A percentile compares a stretch with the other conserved stretches of the same genome.
Conservation (phyloP, 768 basidiomycete species). For the Gelatoporia subvermispora region DNA sequence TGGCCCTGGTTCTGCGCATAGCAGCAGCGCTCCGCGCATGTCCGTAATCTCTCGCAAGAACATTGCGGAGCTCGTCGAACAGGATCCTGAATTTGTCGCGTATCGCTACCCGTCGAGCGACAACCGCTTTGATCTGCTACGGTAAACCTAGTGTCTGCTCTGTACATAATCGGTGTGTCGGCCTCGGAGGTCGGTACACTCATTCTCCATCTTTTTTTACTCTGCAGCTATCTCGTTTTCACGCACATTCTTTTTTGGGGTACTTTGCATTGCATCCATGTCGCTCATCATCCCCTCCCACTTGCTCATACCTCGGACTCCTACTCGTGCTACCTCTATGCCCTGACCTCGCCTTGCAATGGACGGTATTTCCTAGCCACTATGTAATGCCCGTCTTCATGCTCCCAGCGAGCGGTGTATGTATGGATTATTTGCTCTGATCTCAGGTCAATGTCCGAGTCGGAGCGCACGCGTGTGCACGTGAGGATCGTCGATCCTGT, state of each 20-base stretch:
- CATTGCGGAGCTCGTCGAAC: slow-evolving; percentile 77
- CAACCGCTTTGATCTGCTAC: slow-evolving; percentile 60
- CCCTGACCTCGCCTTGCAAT: neutral
- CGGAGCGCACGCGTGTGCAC: neutral
- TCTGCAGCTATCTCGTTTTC: slow-evolving; percentile 5
- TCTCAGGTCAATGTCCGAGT: neutral
- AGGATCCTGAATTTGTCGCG: slow-evolving; percentile 79
- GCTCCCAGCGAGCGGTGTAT: slow-evolving; percentile 14
- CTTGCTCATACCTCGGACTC: slow-evolving; percentile 4
- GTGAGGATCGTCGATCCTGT: too few species aligned
- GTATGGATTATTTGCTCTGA: slow-evolving; percentile 2
- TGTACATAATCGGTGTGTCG: neutral
- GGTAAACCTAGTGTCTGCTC: slow-evolving; percentile 21
- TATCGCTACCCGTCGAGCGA: slow-evolving; percentile 83
- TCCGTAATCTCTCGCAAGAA: slow-evolving; percentile 66
- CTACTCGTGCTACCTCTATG: neutral
- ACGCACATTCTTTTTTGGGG: neutral
- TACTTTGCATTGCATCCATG: neutral
- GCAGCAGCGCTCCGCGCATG: slow-evolving; percentile 44
- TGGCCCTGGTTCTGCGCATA: slow-evolving; percentile 47
- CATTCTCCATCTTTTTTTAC: neutral
- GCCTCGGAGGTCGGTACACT: neutral
- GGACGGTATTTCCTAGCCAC: slow-evolving; percentile 6
- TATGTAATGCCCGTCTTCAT: neutral
- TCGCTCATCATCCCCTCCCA: slow-evolving; percentile 1